A percentile compares a stretch with the other conserved stretches of the same genome.
These are phyloP conservation scores for Neonectria punicea DNA, from an alignment of 2,329 filamentous ascomycete species.

Conservation along the genomic window DNA sequence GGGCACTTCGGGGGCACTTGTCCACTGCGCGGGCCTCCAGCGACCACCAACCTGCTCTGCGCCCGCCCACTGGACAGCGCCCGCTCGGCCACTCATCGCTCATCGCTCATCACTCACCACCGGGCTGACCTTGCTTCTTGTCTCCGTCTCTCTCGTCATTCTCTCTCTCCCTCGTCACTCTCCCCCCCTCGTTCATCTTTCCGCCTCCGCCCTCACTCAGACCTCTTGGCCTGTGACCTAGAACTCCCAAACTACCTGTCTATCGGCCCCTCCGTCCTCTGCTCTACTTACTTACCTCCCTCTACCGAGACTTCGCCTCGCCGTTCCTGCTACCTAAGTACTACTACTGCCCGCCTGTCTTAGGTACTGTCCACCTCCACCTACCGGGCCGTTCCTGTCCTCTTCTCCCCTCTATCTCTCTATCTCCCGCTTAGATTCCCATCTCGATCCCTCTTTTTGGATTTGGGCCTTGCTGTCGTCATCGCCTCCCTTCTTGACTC, in stretches of 20 bases:
- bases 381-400: constrained; percentile 39
- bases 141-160: background rate
- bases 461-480: constrained; percentile 39
- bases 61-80: constrained; percentile 35
- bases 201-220: constrained; percentile 26
- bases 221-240: constrained; percentile 10
- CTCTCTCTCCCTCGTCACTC: constrained; percentile 9
- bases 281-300: background rate
- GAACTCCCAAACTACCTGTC: background rate
- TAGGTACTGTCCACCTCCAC: constrained; percentile 32
- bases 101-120: constrained; percentile 1
- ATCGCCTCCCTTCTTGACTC: constrained; percentile 32
- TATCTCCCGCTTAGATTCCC: constrained; percentile 31
- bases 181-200: constrained; percentile 38
- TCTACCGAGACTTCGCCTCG: background rate
- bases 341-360: background rate
- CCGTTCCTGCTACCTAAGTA: background rate
- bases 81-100: constrained; percentile 25
- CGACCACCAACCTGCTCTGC: constrained; percentile 34
- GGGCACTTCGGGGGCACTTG: background rate
- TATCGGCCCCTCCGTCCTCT: background rate
- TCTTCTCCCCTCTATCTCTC: constrained; percentile 9
- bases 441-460: constrained; percentile 30
- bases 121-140: constrained; percentile 38
- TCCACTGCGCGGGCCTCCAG: background rate